These are phyloP conservation scores for Naganishia randhawae DNA, from an alignment of 768 basidiomycete genomes.

Conservation along the genomic window DNA sequence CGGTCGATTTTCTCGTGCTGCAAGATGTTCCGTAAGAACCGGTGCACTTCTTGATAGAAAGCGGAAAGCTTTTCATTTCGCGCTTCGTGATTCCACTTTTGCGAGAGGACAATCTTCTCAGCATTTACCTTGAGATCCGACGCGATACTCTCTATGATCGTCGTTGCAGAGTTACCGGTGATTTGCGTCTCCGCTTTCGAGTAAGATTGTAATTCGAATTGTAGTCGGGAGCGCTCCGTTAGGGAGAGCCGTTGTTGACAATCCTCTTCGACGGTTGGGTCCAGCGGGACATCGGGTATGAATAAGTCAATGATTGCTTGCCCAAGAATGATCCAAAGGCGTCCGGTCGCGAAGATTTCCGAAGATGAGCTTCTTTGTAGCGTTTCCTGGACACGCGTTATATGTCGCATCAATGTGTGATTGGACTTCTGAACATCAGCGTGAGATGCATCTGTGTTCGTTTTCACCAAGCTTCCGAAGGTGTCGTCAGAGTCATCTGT, in stretches of 20 bases:
- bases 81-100: conserved; percentile 2
- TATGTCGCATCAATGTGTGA: not conserved
- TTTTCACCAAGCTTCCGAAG: not conserved
- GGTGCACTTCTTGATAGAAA: conserved; percentile 58
- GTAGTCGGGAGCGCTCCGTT: conserved; percentile 53
- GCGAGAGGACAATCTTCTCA: not conserved
- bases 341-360: not conserved
- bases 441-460: not conserved
- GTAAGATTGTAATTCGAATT: conserved; percentile 59
- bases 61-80: conserved; percentile 40
- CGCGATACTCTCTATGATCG: conserved; percentile 55
- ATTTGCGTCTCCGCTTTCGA: conserved; percentile 57
- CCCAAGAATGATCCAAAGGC: not conserved
- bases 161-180: conserved; percentile 61
- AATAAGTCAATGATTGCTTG: conserved; percentile 63
- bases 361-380: not conserved
- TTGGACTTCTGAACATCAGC: too few species aligned
- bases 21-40: conserved; percentile 65
- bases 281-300: conserved; percentile 77
- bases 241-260: conserved; percentile 43
- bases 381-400: not conserved
- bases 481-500: not conserved
- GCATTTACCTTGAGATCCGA: conserved; percentile 7
- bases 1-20: conserved; percentile 57
- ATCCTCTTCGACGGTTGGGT: conserved; percentile 69